Evolutionary conservation across 2,329 filamentous ascomycete genomes (phyloP).

Genomic region (Phialemonium atrogriseum): DNA sequence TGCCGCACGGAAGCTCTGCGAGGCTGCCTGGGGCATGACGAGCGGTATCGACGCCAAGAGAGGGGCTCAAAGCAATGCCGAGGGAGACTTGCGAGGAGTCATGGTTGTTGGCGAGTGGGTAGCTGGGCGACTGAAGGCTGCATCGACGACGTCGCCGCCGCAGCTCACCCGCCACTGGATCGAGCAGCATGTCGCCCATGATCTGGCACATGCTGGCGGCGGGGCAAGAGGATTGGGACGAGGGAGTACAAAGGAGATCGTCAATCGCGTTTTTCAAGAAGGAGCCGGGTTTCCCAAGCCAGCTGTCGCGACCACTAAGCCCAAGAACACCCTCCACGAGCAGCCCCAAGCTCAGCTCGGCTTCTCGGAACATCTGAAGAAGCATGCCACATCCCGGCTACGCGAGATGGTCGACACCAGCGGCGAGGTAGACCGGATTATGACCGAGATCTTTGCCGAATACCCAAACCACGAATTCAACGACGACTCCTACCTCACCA

Average conservation of each 20-base stretch:
- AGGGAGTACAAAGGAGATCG: slow-evolving; percentile 65
- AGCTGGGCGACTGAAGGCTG: slow-evolving; percentile 57
- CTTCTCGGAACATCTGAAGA: slow-evolving; percentile 66
- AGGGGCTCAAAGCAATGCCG: slow-evolving; percentile 58
- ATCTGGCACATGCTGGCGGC: slow-evolving; percentile 62
- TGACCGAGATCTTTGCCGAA: slow-evolving; percentile 75
- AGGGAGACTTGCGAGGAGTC: slow-evolving; percentile 69
- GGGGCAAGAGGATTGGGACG: slow-evolving; percentile 64
- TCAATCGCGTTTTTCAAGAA: slow-evolving; percentile 69
- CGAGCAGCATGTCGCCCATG: slow-evolving; percentile 60
- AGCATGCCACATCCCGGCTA: slow-evolving; percentile 62
- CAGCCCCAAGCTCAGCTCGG: slow-evolving; percentile 54
- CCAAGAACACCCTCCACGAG: slow-evolving; percentile 40
- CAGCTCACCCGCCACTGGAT: slow-evolving; percentile 68
- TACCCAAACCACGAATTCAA: slow-evolving; percentile 87
- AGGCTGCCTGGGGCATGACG: slow-evolving; percentile 73
- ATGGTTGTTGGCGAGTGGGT: slow-evolving; percentile 89
- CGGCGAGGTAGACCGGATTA: slow-evolving; percentile 69
- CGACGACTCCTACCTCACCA: slow-evolving; percentile 84
- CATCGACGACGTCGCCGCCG: slow-evolving; percentile 28
- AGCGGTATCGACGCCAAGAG: slow-evolving; percentile 61
- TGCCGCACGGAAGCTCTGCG: slow-evolving; percentile 75
- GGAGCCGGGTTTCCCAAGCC: slow-evolving; percentile 67
- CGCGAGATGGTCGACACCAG: slow-evolving; percentile 71
- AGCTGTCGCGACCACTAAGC: slow-evolving; percentile 15